A percentile compares a stretch with the other conserved stretches of the same genome.
Evolutionary conservation across 768 basidiomycete species (phyloP).

Genomic region (Panellus pusillus): DNA sequence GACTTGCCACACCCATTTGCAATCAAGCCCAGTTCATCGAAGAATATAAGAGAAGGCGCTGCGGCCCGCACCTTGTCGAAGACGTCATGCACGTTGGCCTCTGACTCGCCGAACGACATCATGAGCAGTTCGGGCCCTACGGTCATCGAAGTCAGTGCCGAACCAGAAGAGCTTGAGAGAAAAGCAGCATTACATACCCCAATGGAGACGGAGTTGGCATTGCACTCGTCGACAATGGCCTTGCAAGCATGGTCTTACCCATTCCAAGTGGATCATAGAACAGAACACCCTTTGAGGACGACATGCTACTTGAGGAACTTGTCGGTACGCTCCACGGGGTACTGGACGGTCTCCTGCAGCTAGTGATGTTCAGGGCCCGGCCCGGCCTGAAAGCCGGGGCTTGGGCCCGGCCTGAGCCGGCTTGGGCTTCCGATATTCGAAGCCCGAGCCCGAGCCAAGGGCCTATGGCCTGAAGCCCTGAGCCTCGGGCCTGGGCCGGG

Average conservation of each 20-base stretch:
- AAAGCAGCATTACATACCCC: slow-evolving; percentile 61
- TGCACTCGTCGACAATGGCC: slow-evolving; percentile 99
- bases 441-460: too few relatives aligned
- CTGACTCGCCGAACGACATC: slow-evolving; percentile 99
- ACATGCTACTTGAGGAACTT: slow-evolving; percentile 99
- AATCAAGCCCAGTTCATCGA: slow-evolving; percentile 98
- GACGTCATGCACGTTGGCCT: slow-evolving; percentile 98
- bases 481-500: too few relatives aligned
- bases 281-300: slow-evolving; percentile 97
- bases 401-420: too few relatives aligned
- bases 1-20: slow-evolving; percentile 92
- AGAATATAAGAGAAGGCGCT: slow-evolving; percentile 99
- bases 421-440: too few relatives aligned
- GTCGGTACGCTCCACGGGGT: slow-evolving; percentile 99
- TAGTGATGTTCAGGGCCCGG: too few relatives aligned
- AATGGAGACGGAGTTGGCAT: slow-evolving; percentile 99
- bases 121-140: slow-evolving; percentile 95
- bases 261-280: slow-evolving; percentile 99
- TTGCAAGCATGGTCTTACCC: slow-evolving; percentile 99
- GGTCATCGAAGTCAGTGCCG: slow-evolving; percentile 17
- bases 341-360: slow-evolving; percentile 99
- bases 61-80: slow-evolving; percentile 99
- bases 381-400: too few relatives aligned
- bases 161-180: background rate
- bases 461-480: too few relatives aligned